Percentiles rank a stretch among this genome's conserved stretches.
Evolutionary conservation across 345 rosid species (phyloP).

Genomic region (Ceriops decandra): DNA sequence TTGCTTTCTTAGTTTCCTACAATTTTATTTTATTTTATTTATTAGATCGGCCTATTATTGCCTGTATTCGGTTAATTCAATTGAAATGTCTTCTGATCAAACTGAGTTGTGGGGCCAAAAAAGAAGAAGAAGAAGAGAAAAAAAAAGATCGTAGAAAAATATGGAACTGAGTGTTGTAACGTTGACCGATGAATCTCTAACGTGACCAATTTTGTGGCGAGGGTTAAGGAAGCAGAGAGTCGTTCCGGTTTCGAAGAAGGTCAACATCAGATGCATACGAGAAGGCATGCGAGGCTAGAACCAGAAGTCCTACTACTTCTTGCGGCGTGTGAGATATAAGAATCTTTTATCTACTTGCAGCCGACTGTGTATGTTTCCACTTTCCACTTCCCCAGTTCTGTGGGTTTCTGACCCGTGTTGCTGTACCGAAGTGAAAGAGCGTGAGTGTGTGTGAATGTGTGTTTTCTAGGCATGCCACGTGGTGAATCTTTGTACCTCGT

Average conservation of each 20-base stretch:
- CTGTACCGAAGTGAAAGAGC: no score
- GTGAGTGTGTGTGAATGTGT: not conserved
- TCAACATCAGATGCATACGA: slow-evolving; percentile 75
- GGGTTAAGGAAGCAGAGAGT: slow-evolving; percentile 62
- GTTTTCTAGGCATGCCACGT: not conserved
- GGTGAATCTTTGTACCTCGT: not conserved
- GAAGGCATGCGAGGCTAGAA: slow-evolving; percentile 60
- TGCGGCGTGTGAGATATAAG: slow-evolving; percentile 67
- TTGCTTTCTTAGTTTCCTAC: no score
- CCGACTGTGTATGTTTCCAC: not conserved
- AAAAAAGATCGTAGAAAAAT: no score
- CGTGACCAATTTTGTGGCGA: not conserved
- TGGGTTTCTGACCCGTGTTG: not conserved
- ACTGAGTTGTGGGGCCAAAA: no score
- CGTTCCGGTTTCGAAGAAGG: slow-evolving; percentile 69
- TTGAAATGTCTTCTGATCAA: no score
- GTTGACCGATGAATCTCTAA: not conserved
- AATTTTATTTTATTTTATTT: no score
- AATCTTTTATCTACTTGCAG: not conserved
- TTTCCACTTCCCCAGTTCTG: not conserved
- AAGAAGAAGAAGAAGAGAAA: no score
- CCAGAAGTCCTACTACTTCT: slow-evolving; percentile 74
- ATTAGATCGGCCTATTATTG: no score
- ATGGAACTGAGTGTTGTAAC: not conserved
- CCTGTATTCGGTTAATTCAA: no score